Evolutionary conservation across 176 grass and related monocot genomes (phyloP), one percentile per base, ranked within the genome.

Genomic region (Cenchrus purpureus): DNA sequence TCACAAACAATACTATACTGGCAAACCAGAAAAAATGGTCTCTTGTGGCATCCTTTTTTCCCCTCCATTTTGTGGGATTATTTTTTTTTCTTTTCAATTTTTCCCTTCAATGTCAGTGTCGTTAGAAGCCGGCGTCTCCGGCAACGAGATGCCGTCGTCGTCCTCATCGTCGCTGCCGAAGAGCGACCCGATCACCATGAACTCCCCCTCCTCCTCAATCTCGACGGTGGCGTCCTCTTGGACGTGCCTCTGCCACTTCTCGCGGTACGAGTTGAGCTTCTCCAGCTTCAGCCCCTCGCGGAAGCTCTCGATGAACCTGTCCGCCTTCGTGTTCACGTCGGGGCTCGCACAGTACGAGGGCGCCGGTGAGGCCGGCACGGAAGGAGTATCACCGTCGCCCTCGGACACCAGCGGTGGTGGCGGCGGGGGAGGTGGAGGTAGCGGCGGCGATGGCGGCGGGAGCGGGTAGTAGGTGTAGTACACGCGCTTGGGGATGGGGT

Each of bases 301-400:
- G 87, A 97, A 97, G 61, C 80, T 73, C 61, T 84, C 81, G 78
- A 97, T 97, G 86, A 97, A 97, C 60, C 76, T 70, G 87, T 92
- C 94, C 19, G 97, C 94, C 86, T 99, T 99, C 15, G 89, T 83
- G 87, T 99, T 94, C 8, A 99, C 97, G 83, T 99, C 97, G 5
- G 97, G 97, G 84, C 97, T 99, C 75, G 90, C 74, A 78, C 97
- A 99, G 87, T 86, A 92, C 13, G 83, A 82, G 44, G 91, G 76
- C 65, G 73, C 78, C 46, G 88, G 85, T 2, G 83, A 82, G 16
- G 81, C 82, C 40, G 79, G 13, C n/a, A 84, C 77, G 0, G 89
- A 84, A 9, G 80, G 84, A 20, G 20, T 37, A 4, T 76, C 82
- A 5, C 73, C 80, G 49, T 81, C 70, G 11, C 64, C 78, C 48